A percentile compares a stretch with the other conserved stretches of the same genome.
phyloP scores from a whole-genome alignment of 1,284 basidiomycete genomes.

The Ustilago tritici region DNA sequence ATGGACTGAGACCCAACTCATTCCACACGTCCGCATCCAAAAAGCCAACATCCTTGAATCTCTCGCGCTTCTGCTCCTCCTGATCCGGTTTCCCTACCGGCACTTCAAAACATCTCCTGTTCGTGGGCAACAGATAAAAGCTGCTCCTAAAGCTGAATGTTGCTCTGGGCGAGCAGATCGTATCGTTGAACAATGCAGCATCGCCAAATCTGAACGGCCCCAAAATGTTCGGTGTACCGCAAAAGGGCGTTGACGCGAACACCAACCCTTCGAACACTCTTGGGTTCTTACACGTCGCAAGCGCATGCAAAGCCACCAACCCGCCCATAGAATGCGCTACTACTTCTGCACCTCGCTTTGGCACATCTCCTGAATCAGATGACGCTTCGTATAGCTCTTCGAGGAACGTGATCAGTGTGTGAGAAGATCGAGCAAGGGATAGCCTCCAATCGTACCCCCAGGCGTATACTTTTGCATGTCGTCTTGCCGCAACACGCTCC shows the following conservation, averaged over 20 bases:
- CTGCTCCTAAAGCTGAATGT: constrained; percentile 67
- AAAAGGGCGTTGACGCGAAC: constrained; percentile 67
- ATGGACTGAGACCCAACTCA: too few relatives aligned
- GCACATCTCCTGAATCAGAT: background rate
- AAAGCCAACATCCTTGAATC: too few relatives aligned
- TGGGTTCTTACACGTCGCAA: constrained; percentile 60
- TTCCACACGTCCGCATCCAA: too few relatives aligned
- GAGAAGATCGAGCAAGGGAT: constrained; percentile 39
- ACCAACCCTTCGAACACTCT: constrained; percentile 66
- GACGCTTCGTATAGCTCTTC: constrained; percentile 55
- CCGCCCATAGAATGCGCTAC: constrained; percentile 70
- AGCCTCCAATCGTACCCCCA: constrained; percentile 69
- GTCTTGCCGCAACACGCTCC: constrained; percentile 40
- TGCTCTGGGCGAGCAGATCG: constrained; percentile 64
- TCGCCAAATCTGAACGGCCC: constrained; percentile 68
- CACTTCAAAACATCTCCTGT: constrained; percentile 53
- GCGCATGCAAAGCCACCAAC: constrained; percentile 67
- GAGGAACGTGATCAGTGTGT: constrained; percentile 26
- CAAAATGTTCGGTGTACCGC: constrained; percentile 69
- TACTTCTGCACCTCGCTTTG: constrained; percentile 64
- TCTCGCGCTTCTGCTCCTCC: too few relatives aligned
- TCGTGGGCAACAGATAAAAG: constrained; percentile 67
- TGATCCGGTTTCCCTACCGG: constrained; percentile 24
- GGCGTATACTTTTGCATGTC: constrained; percentile 55
- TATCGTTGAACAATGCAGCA: constrained; percentile 60